A percentile compares a stretch with the other conserved stretches of the same genome.
These are phyloP conservation scores for Penicillium pancosmium DNA, from an alignment of 495 filamentous ascomycete species.

Conservation along the genomic window DNA sequence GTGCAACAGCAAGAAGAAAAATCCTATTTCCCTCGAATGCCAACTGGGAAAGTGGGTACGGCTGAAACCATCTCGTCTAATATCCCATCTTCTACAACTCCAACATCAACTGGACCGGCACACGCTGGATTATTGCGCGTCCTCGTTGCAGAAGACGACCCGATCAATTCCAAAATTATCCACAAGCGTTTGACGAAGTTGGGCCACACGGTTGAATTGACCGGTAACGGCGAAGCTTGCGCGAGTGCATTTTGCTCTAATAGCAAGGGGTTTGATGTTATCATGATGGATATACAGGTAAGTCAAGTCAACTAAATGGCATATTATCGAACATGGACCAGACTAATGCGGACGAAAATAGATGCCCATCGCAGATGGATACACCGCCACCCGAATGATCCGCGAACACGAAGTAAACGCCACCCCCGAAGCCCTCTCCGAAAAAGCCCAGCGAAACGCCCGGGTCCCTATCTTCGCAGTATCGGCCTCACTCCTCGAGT, in stretches of 20 bases:
- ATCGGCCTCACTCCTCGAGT: slow-evolving; percentile 81
- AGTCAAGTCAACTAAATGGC: slow-evolving; percentile 12
- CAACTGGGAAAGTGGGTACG: background rate
- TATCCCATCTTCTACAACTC: slow-evolving; percentile 9
- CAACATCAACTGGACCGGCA: slow-evolving; percentile 17
- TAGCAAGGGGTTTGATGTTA: slow-evolving; percentile 68
- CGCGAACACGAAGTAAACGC: slow-evolving; percentile 65
- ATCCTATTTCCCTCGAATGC: slow-evolving; percentile 26
- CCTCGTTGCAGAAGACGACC: slow-evolving; percentile 90
- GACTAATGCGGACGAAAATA: slow-evolving; percentile 25
- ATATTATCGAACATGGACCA: slow-evolving; percentile 9
- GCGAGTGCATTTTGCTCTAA: slow-evolving; percentile 66
- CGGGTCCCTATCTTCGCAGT: slow-evolving; percentile 85
- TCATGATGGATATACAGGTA: slow-evolving; percentile 97
- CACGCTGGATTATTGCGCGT: slow-evolving; percentile 53
- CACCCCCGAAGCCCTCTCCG: slow-evolving; percentile 44
- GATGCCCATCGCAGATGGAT: slow-evolving; percentile 95
- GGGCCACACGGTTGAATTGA: slow-evolving; percentile 72
- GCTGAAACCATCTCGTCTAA: slow-evolving; percentile 12
- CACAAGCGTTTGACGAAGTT: slow-evolving; percentile 80
- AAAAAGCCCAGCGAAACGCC: slow-evolving; percentile 54
- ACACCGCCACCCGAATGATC: slow-evolving; percentile 81
- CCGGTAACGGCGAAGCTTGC: slow-evolving; percentile 87
- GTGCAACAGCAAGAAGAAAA: slow-evolving; percentile 2
- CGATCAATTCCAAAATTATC: slow-evolving; percentile 86